phyloP scores from a whole-genome alignment of 495 filamentous ascomycete species.

The Tuber aestivum region DNA sequence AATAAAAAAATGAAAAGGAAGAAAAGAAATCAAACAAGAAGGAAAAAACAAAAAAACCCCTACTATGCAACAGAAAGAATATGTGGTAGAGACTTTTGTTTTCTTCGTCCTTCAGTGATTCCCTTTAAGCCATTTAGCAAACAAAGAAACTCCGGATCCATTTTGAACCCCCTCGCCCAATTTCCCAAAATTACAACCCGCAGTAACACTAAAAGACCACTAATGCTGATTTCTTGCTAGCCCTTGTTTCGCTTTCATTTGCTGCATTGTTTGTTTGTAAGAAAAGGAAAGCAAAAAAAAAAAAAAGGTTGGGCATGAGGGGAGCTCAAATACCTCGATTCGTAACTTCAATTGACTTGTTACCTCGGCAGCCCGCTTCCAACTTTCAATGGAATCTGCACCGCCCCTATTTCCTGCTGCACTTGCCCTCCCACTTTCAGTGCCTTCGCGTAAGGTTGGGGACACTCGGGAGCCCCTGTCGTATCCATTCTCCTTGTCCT shows the following conservation, averaged over 20 bases:
- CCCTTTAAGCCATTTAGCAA: constrained; percentile 7
- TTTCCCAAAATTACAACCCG: constrained; percentile 8
- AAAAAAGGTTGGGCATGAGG: neutral
- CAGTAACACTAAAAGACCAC: constrained; percentile 5
- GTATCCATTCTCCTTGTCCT: constrained; percentile 70
- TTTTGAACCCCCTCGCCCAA: constrained; percentile 9
- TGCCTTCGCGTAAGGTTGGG: constrained; percentile 33
- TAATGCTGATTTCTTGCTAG: constrained; percentile 30
- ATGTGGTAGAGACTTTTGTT: constrained; percentile 33
- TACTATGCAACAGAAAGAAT: constrained; percentile 20
- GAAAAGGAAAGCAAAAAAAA: neutral
- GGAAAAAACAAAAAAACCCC: constrained; percentile 5
- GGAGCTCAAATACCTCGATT: constrained; percentile 62
- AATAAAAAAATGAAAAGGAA: constrained; percentile 8
- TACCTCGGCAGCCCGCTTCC: constrained; percentile 97
- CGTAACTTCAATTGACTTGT: constrained; percentile 93
- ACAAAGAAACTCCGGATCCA: constrained; percentile 7
- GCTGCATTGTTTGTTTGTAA: constrained; percentile 14
- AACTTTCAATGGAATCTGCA: constrained; percentile 73
- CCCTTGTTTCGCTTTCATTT: constrained; percentile 44
- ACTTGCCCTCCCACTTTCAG: constrained; percentile 44
- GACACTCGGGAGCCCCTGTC: constrained; percentile 41
- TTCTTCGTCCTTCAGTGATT: constrained; percentile 47
- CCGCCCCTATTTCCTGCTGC: constrained; percentile 47
- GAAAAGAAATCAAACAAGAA: neutral